Evolutionary conservation across 2,329 filamentous ascomycete species (phyloP).

Genomic region (Ophiosphaerella herpotricha): DNA sequence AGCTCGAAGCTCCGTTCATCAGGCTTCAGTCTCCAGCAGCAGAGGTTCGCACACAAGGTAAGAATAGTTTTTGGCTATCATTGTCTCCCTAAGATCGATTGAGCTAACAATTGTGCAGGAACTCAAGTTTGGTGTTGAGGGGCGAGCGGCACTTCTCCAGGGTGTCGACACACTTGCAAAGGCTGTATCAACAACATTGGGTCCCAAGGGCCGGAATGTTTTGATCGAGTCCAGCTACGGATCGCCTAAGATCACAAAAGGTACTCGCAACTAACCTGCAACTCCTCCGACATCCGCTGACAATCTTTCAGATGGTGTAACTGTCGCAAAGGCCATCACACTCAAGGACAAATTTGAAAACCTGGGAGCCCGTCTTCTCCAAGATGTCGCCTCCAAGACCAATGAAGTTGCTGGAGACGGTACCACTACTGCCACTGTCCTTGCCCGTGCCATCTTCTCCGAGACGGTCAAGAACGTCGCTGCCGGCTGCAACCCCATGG

Average conservation of each 20-base stretch:
- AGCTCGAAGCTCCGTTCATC: slow-evolving; percentile 55
- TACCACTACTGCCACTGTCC: slow-evolving; percentile 96
- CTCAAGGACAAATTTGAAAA: slow-evolving; percentile 99
- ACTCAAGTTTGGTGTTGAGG: slow-evolving; percentile 97
- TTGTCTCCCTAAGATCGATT: background rate
- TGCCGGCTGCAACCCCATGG: slow-evolving; percentile 99
- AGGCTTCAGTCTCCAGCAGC: slow-evolving; percentile 77
- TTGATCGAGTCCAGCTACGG: slow-evolving; percentile 98
- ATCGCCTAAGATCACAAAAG: slow-evolving; percentile 99
- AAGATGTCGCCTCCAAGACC: slow-evolving; percentile 98
- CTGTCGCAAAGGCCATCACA: slow-evolving; percentile 74
- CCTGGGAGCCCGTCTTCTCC: slow-evolving; percentile 92
- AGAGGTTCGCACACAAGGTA: slow-evolving; percentile 98
- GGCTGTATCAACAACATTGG: slow-evolving; percentile 93
- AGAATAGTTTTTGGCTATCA: slow-evolving; percentile 17
- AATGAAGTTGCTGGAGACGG: slow-evolving; percentile 99
- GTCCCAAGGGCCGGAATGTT: slow-evolving; percentile 97
- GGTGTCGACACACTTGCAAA: slow-evolving; percentile 97
- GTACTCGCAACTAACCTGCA: slow-evolving; percentile 54
- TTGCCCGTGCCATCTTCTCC: slow-evolving; percentile 97
- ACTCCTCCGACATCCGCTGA: slow-evolving; percentile 15
- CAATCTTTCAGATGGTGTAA: slow-evolving; percentile 53
- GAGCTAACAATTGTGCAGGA: slow-evolving; percentile 62
- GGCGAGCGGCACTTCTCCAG: slow-evolving; percentile 81
- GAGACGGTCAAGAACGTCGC: slow-evolving; percentile 99